Conservation (phyloP, 352 stramenopile genomes). For the Globisporangium viniferum region DNA sequence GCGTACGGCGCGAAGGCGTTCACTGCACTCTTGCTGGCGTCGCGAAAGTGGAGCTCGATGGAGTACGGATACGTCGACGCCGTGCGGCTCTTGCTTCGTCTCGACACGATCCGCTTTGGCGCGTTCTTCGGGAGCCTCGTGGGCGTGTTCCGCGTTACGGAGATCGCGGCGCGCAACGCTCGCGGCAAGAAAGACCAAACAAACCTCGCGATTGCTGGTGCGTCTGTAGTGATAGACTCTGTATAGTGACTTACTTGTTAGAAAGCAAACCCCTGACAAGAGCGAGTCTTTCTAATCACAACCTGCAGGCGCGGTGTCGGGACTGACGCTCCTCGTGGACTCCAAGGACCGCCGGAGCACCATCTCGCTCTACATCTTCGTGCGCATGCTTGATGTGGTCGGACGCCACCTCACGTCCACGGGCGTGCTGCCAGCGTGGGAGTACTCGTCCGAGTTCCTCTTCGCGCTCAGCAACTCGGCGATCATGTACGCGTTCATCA, state of each 20-base stretch:
- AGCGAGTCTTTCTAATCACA: background rate
- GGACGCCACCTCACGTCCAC: conserved; percentile 62
- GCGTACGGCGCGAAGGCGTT: conserved; percentile 84
- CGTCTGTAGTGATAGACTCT: background rate
- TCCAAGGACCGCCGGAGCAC: conserved; percentile 55
- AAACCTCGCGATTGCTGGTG: conserved; percentile 61
- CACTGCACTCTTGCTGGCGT: conserved; percentile 72
- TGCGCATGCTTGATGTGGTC: conserved; percentile 82
- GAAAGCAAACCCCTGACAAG: background rate
- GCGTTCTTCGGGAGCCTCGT: conserved; percentile 77
- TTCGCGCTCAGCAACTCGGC: conserved; percentile 74
- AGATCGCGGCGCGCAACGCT: conserved; percentile 44
- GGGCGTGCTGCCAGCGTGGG: conserved; percentile 45
- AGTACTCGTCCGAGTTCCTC: conserved; percentile 68
- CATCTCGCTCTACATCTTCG: conserved; percentile 85
- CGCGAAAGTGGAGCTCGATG: conserved; percentile 71
- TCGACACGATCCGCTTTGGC: conserved; percentile 76
- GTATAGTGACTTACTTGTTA: too few relatives aligned
- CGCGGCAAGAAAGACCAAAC: conserved; percentile 45
- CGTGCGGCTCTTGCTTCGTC: conserved; percentile 56
- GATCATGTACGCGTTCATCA: conserved; percentile 81
- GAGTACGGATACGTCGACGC: conserved; percentile 79
- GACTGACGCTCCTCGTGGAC: conserved; percentile 70
- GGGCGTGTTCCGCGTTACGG: conserved; percentile 60
- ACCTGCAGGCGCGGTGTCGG: conserved; percentile 41